Conservation (phyloP, 1,284 basidiomycete species). For the Microbotryum saponariae region DNA sequence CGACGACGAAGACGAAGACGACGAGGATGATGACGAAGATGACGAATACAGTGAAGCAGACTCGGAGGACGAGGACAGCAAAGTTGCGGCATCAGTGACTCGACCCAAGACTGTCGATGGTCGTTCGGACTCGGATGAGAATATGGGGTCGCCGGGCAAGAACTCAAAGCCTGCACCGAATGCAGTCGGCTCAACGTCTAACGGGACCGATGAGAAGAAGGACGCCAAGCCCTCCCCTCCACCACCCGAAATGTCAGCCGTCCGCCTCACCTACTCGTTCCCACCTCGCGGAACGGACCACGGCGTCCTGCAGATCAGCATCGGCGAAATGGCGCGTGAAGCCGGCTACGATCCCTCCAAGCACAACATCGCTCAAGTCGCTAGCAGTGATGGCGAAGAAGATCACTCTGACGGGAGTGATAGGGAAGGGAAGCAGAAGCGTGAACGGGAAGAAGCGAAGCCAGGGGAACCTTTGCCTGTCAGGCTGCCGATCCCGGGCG, state of each 20-base stretch:
- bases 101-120: too few relatives aligned
- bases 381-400: constrained; percentile 52
- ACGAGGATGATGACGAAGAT: background rate
- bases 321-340: constrained; percentile 51
- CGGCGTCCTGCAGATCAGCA: constrained; percentile 51
- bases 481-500: constrained; percentile 29
- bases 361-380: background rate
- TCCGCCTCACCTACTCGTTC: constrained; percentile 57
- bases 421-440: constrained; percentile 44
- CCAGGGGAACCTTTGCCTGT: background rate
- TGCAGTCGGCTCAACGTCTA: background rate
- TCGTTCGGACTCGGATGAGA: too few relatives aligned
- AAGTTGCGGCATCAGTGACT: constrained; percentile 2
- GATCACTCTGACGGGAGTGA: constrained; percentile 45
- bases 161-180: too few relatives aligned
- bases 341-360: constrained; percentile 45
- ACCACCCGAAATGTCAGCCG: background rate
- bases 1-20: constrained; percentile 9
- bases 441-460: constrained; percentile 21
- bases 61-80: constrained; percentile 15
- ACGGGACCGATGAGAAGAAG: constrained; percentile 10
- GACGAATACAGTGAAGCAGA: constrained; percentile 14
- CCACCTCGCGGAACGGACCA: constrained; percentile 60
- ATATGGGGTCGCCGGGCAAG: too few relatives aligned
- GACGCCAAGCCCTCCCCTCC: constrained; percentile 8